Conservation (phyloP, 2,329 filamentous ascomycete genomes). For the Sordariomycetes sp. region DNA sequence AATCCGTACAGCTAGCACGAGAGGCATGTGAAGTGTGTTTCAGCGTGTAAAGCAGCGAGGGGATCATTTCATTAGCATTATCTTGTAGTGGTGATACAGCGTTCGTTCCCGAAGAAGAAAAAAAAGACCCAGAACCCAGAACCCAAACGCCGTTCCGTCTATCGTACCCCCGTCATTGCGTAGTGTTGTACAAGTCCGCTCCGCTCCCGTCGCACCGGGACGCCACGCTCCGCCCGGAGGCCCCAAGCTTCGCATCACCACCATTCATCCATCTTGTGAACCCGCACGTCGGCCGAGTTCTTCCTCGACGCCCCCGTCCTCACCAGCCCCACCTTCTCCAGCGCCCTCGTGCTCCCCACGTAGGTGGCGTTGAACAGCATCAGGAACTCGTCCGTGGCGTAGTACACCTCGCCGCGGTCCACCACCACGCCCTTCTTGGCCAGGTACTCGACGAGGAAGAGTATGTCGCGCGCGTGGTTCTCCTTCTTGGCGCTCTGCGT, state of each 20-base stretch:
- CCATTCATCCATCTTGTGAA: not conserved
- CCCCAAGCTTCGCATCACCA: not conserved
- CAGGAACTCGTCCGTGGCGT: conserved; percentile 3
- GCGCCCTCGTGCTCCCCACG: not conserved
- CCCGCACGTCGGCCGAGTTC: conserved; percentile 1
- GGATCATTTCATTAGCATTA: not conserved
- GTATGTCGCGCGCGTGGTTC: conserved; percentile 3
- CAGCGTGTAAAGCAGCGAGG: not conserved
- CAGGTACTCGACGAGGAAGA: conserved; percentile 4
- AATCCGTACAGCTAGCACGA: no score
- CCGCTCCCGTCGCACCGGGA: not conserved
- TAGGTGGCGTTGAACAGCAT: conserved; percentile 2
- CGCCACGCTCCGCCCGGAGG: not conserved
- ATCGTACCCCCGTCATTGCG: not conserved
- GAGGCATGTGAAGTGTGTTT: not conserved
- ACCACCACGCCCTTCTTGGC: not conserved
- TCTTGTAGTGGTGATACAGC: not conserved
- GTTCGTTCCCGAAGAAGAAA: not conserved
- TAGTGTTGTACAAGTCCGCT: not conserved
- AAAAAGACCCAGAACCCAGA: no score
- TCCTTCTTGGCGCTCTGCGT: conserved; percentile 1
- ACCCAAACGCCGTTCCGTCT: not conserved
- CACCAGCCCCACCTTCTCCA: conserved; percentile 3
- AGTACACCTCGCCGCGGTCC: not conserved
- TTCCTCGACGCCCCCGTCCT: conserved; percentile 2